Conservation (phyloP, 768 basidiomycete genomes). For the Boletales sp. region DNA sequence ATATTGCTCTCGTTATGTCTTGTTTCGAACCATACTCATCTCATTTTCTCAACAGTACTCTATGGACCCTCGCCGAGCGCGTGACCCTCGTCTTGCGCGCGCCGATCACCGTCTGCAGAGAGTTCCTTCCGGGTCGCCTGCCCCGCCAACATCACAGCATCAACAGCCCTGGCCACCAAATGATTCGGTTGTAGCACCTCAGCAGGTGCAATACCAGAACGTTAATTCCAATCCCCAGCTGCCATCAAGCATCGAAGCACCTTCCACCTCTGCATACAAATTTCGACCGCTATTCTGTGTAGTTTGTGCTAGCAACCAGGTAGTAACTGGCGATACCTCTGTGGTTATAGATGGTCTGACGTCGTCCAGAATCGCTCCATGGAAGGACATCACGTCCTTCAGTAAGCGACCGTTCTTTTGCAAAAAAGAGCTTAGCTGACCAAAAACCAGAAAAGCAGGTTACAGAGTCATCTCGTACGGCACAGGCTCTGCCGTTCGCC, state of each 20-base stretch:
- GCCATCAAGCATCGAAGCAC: constrained; percentile 2
- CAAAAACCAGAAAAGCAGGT: constrained; percentile 75
- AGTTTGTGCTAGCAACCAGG: constrained; percentile 99
- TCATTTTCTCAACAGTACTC: constrained; percentile 9
- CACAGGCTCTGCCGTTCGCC: constrained; percentile 93
- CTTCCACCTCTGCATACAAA: constrained; percentile 42
- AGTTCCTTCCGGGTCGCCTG: constrained; percentile 37
- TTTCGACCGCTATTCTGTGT: constrained; percentile 88
- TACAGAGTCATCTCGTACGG: constrained; percentile 91
- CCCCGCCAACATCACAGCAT: constrained; percentile 22
- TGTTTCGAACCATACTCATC: constrained; percentile 15
- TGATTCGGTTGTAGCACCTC: constrained; percentile 11
- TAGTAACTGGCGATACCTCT: constrained; percentile 25
- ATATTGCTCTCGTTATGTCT: constrained; percentile 34
- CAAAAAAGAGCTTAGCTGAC: constrained; percentile 4
- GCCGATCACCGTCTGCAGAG: constrained; percentile 63
- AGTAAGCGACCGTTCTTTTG: constrained; percentile 49
- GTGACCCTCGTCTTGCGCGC: constrained; percentile 77
- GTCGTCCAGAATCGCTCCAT: constrained; percentile 84
- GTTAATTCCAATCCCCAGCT: not conserved
- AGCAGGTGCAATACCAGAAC: constrained; percentile 17
- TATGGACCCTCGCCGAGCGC: constrained; percentile 80
- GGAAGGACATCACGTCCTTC: constrained; percentile 91
- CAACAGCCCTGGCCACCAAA: constrained; percentile 25
- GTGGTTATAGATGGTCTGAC: constrained; percentile 9